phyloP scores from a whole-genome alignment of 73 alveolate species.

The Stentor coeruleus region DNA sequence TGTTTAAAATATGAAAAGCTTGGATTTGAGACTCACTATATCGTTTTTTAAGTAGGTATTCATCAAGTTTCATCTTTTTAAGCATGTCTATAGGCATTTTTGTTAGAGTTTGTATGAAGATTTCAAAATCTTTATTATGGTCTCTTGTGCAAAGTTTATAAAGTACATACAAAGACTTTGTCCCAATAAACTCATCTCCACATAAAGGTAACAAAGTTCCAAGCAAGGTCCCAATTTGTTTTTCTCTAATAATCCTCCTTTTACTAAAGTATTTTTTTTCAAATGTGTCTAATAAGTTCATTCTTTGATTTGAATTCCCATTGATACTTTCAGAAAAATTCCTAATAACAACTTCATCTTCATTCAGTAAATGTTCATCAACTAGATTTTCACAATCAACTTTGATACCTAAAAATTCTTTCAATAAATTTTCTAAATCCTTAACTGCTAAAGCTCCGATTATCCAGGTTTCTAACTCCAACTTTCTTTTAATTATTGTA shows the following conservation, averaged over 20 bases:
- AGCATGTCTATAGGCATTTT: not conserved
- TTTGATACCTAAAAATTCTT: not conserved
- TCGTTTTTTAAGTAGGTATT: not conserved
- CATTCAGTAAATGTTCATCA: not conserved
- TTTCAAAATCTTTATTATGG: not conserved
- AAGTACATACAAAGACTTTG: not conserved
- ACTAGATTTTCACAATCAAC: not conserved
- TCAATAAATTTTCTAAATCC: not conserved
- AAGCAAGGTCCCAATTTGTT: not conserved
- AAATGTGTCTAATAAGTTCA: not conserved
- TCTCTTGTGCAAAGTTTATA: not conserved
- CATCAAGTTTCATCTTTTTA: not conserved
- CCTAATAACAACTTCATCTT: not conserved
- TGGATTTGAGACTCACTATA: not conserved
- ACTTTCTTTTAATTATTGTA: not conserved
- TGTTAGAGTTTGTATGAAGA: not conserved
- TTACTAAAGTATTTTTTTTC: not conserved
- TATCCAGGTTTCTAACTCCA: not conserved
- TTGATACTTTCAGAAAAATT: not conserved
- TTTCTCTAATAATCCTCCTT: not conserved
- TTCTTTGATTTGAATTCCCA: not conserved
- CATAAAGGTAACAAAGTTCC: not conserved
- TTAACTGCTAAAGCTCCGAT: not conserved
- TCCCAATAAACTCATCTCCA: not conserved
- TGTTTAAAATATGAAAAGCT: not conserved